Percentiles rank a stretch among this genome's conserved stretches.
Evolutionary conservation across 495 filamentous ascomycete species (phyloP).

Genomic region (Xylona heveae): DNA sequence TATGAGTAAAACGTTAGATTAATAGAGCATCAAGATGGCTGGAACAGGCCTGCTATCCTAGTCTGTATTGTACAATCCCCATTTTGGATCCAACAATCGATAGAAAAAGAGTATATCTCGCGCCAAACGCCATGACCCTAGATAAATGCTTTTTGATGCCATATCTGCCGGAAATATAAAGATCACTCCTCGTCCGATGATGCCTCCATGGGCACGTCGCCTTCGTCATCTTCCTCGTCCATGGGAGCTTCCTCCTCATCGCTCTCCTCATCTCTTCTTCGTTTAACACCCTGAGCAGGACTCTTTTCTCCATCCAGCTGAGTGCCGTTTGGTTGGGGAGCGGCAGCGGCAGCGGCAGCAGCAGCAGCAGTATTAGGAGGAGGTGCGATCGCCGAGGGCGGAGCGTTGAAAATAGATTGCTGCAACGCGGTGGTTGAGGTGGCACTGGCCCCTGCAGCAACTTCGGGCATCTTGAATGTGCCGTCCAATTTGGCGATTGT

Average conservation of each 20-base stretch:
- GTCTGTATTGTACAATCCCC: too few species aligned
- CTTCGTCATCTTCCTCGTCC: slow-evolving; percentile 16
- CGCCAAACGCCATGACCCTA: too few species aligned
- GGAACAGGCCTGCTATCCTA: too few species aligned
- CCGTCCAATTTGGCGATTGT: slow-evolving; percentile 77
- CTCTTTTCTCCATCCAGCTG: slow-evolving; percentile 5
- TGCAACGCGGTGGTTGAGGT: slow-evolving; percentile 52
- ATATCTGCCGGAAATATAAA: not conserved
- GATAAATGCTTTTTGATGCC: not conserved
- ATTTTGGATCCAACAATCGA: too few species aligned
- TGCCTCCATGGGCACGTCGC: slow-evolving; percentile 14
- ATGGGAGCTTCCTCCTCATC: slow-evolving; percentile 11
- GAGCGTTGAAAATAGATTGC: slow-evolving; percentile 47
- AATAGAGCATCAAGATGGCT: too few species aligned
- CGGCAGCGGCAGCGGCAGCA: slow-evolving; percentile 17
- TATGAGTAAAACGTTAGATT: too few species aligned
- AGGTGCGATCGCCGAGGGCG: slow-evolving; percentile 10
- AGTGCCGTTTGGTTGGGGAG: slow-evolving; percentile 12
- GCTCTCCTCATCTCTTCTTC: slow-evolving; percentile 12
- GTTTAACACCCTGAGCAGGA: slow-evolving; percentile 13
- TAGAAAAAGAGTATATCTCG: too few species aligned
- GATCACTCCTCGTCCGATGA: slow-evolving; percentile 14
- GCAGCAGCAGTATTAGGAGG: slow-evolving; percentile 34
- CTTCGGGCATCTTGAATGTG: slow-evolving; percentile 46
- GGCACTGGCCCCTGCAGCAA: slow-evolving; percentile 24